phyloP scores from a whole-genome alignment of 208 protist genomes.

The Acanthamoeba royreba region DNA sequence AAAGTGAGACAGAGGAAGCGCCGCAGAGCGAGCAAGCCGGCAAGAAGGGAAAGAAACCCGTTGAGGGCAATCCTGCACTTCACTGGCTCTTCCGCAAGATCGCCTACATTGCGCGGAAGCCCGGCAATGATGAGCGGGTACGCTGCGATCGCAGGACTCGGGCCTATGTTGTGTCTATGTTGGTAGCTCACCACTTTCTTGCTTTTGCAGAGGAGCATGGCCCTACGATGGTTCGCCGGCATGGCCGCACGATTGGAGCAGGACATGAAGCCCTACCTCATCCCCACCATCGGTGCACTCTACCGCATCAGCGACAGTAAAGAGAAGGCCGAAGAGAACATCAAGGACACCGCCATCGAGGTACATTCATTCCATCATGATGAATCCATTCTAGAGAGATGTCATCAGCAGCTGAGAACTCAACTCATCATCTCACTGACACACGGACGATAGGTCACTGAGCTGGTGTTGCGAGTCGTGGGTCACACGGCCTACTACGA shows the following conservation, averaged over 20 bases:
- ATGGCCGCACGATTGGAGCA: not conserved
- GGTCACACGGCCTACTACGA: slow-evolving; percentile 29
- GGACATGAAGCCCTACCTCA: not conserved
- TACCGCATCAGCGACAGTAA: slow-evolving; percentile 12
- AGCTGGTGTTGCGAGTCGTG: not conserved
- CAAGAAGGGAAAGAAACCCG: not conserved
- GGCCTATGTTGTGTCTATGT: not conserved
- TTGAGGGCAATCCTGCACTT: not conserved
- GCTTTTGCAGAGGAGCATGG: not conserved
- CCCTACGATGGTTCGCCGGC: slow-evolving; percentile 4
- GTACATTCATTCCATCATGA: not conserved
- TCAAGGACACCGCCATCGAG: not conserved
- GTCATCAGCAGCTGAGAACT: not conserved
- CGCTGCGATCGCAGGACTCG: not conserved
- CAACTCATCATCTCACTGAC: not conserved
- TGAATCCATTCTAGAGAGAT: not conserved
- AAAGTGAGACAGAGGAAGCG: not conserved
- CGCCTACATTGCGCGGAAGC: not conserved
- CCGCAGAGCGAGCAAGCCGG: not conserved
- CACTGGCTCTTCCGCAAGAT: slow-evolving; percentile 30
- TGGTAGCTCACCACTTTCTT: not conserved
- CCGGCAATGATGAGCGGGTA: slow-evolving; percentile 9
- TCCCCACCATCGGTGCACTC: not conserved
- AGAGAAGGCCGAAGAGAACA: not conserved
- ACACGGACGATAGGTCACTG: not conserved